Base-by-base conservation (phyloP, 805 yeast species). In the Nakazawaea pomicola region DNA sequence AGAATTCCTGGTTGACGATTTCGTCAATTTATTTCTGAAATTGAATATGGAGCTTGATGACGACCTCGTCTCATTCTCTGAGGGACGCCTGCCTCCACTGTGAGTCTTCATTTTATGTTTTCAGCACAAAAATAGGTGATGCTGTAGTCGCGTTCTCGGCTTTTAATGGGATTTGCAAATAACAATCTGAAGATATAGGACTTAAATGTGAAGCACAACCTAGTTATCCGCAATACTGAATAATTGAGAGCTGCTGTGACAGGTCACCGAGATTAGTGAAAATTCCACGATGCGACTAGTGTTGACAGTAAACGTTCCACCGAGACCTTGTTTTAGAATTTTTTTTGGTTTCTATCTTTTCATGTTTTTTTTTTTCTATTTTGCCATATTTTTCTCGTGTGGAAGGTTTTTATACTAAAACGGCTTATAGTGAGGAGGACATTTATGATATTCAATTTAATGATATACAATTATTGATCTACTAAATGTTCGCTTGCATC, bases 21-120 rank as follows among this genome's bases (percentile, higher is more conserved):
- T 23, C n/a, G 29, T 25, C 43, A 43, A 33, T 18, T 43, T 42
- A 18, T 42, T 43, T 18, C 40, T 33, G 34, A 43, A 38, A 24
- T 36, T 40, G 40, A 43, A 43, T 3, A 43, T 29, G 4, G 43
- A 40, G 15, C 36, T 27, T 7, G 43, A 34, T 7, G 43, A 29
- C 5, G 38, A 28, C 20, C 39, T 23, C n/a, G 28, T 30, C 10
- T 40, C 38, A 19, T 32, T 16, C n/a, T 38, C 41, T 28, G 41
- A 30, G 8, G 27, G 19, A 12, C 41, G 29, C 11, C 19, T 12
- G 20, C 18, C 31, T 25, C 25, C 36, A 21, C 15, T 19, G 11
- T 38, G 41, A n/a, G 15, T 38, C 24, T 31, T 38, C 36, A 38
- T 37, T 11, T 9, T 14, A 15, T 15, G 17, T 11, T 29, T 7